Conservation (phyloP, 1,284 basidiomycete genomes). For the Cryptococcus sp. region DNA sequence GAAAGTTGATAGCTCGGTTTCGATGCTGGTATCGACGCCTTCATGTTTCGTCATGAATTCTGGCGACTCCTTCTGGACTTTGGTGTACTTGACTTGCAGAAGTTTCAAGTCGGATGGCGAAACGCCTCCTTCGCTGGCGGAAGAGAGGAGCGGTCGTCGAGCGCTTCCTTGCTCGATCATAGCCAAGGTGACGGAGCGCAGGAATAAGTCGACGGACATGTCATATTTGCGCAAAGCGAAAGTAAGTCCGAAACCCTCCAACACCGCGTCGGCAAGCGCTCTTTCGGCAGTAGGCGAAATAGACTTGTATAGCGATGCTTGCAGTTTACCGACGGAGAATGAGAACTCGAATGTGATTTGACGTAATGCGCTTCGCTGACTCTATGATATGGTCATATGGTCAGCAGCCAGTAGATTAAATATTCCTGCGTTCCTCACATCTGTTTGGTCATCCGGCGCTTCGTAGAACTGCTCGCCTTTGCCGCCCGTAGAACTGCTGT, state of each 20-base stretch:
- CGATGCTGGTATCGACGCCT: slow-evolving; percentile 84
- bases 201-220: slow-evolving; percentile 82
- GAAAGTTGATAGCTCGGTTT: slow-evolving; percentile 89
- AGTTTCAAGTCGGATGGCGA: slow-evolving; percentile 62
- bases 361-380: slow-evolving; percentile 59
- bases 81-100: slow-evolving; percentile 78
- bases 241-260: slow-evolving; percentile 76
- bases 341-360: slow-evolving; percentile 87
- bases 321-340: slow-evolving; percentile 86
- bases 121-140: slow-evolving; percentile 58
- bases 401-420: slow-evolving; percentile 4
- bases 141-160: slow-evolving; percentile 75
- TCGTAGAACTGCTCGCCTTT: slow-evolving; percentile 72
- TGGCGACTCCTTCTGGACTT: slow-evolving; percentile 81
- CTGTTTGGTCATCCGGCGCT: slow-evolving; percentile 65
- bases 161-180: slow-evolving; percentile 64
- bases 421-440: slow-evolving; percentile 56
- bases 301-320: slow-evolving; percentile 75
- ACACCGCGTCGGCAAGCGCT: slow-evolving; percentile 72
- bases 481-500: slow-evolving; percentile 42
- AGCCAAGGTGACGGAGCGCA: slow-evolving; percentile 66
- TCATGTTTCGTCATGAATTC: slow-evolving; percentile 83
- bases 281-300: slow-evolving; percentile 42
- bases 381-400: slow-evolving; percentile 6
- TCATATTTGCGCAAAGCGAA: slow-evolving; percentile 79